These are phyloP conservation scores for Candida endomychidarum DNA, from an alignment of 805 yeast genomes.

Conservation along the genomic window DNA sequence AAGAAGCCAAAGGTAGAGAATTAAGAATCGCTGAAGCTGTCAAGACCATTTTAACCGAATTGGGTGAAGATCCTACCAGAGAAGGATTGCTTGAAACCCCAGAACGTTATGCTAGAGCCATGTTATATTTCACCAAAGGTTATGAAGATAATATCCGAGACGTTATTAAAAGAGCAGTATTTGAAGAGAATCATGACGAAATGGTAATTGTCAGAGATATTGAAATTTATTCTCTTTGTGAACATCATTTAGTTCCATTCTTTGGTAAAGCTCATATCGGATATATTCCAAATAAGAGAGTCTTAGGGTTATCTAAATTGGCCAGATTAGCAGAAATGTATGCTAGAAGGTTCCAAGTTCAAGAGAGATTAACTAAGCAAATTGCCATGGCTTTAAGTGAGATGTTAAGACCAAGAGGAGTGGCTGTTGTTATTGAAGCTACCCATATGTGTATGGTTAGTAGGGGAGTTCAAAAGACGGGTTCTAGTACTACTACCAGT, in stretches of 20 bases:
- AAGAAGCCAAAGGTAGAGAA: conserved; percentile 66
- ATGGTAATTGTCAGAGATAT: conserved; percentile 98
- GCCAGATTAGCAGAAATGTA: conserved; percentile 98
- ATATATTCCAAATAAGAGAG: conserved; percentile 94
- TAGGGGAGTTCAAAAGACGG: conserved; percentile 95
- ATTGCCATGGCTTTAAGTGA: conserved; percentile 95
- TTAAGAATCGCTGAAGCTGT: conserved; percentile 83
- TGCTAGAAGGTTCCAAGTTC: conserved; percentile 94
- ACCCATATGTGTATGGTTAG: conserved; percentile 99
- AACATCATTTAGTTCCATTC: conserved; percentile 97
- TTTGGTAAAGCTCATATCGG: conserved; percentile 97
- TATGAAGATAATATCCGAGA: conserved; percentile 92
- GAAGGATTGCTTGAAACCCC: conserved; percentile 95
- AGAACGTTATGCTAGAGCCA: conserved; percentile 92
- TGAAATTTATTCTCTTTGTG: conserved; percentile 89
- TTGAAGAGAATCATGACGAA: conserved; percentile 98
- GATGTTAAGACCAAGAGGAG: conserved; percentile 91
- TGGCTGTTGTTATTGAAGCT: conserved; percentile 97
- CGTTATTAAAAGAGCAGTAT: conserved; percentile 91
- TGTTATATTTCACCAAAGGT: conserved; percentile 94
- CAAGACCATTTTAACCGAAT: conserved; percentile 67
- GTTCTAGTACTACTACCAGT: conserved; percentile 89
- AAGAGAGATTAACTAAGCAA: conserved; percentile 94
- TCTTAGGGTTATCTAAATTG: conserved; percentile 86
- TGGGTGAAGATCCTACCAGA: conserved; percentile 88